Percentiles rank a stretch among this genome's conserved stretches.
Evolutionary conservation across 768 basidiomycete species (phyloP).

Genomic region (Lanmaoa rubissima): DNA sequence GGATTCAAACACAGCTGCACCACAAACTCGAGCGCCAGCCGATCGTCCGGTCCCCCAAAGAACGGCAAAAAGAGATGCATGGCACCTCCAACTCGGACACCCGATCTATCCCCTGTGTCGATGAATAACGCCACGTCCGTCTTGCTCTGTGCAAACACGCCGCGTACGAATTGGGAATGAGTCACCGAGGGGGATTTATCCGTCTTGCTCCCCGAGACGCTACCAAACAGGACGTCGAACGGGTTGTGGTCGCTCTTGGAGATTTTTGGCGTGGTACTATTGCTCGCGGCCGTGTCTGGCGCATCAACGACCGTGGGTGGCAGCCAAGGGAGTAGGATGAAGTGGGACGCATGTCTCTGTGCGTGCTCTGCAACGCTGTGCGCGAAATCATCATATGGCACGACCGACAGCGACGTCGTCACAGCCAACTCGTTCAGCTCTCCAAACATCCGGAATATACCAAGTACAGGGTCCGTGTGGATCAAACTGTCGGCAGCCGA

Average conservation of each 20-base stretch:
- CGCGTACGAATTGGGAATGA: slow-evolving; percentile 83
- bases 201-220: slow-evolving; percentile 14
- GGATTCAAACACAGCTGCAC: slow-evolving; percentile 77
- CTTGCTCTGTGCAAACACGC: slow-evolving; percentile 67
- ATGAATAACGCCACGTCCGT: slow-evolving; percentile 84
- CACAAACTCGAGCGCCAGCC: slow-evolving; percentile 81
- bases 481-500: slow-evolving; percentile 66
- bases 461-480: slow-evolving; percentile 70
- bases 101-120: slow-evolving; percentile 50
- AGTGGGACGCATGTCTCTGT: slow-evolving; percentile 53
- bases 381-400: slow-evolving; percentile 73
- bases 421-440: slow-evolving; percentile 68
- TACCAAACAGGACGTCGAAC: slow-evolving; percentile 66
- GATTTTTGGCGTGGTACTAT: slow-evolving; percentile 6
- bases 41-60: slow-evolving; percentile 93
- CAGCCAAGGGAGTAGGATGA: slow-evolving; percentile 84
- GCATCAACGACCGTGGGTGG: slow-evolving; percentile 32
- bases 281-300: background rate
- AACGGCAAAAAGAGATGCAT: slow-evolving; percentile 85
- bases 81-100: slow-evolving; percentile 26
- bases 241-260: slow-evolving; percentile 46
- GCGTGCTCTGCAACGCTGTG: slow-evolving; percentile 70
- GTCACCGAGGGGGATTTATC: slow-evolving; percentile 49
- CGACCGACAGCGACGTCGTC: slow-evolving; percentile 66
- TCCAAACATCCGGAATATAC: slow-evolving; percentile 75